Percentiles rank a stretch among this genome's conserved stretches.
Conservation (phyloP, 2,329 filamentous ascomycete species). For the Exutisphaerella laricina region DNA sequence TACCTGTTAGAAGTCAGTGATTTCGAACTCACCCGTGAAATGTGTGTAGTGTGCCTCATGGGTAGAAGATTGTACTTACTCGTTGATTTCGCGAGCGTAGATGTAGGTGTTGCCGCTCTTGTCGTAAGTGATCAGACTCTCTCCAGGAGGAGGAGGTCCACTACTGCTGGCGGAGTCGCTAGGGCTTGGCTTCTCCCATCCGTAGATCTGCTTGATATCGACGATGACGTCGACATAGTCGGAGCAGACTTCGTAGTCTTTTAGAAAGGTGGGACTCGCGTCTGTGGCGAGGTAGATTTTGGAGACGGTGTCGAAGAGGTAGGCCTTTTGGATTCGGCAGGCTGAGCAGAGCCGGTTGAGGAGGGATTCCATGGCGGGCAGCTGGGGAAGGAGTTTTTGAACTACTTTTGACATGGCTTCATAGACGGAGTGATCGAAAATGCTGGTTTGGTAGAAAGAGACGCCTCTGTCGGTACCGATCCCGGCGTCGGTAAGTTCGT, state of each 20-base stretch:
- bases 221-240: constrained; percentile 99
- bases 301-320: constrained; percentile 93
- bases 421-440: constrained; percentile 98
- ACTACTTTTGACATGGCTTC: constrained; percentile 98
- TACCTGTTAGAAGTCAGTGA: constrained; percentile 47
- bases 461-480: constrained; percentile 92
- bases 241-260: constrained; percentile 95
- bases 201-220: constrained; percentile 93
- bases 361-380: constrained; percentile 87
- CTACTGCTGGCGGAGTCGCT: constrained; percentile 5
- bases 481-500: constrained; percentile 88
- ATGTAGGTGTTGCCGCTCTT: constrained; percentile 54
- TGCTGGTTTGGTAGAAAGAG: constrained; percentile 92
- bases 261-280: constrained; percentile 86
- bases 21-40: too few species aligned
- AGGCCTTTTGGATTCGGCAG: constrained; percentile 95
- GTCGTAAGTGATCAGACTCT: constrained; percentile 59
- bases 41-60: too few species aligned
- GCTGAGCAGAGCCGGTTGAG: constrained; percentile 90
- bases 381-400: constrained; percentile 89
- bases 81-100: constrained; percentile 62
- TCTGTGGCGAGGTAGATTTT: constrained; percentile 99
- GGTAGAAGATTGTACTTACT: constrained; percentile 47
- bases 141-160: constrained; percentile 41
- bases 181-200: constrained; percentile 49